Conservation (phyloP, 2,329 filamentous ascomycete species). For the Cercospora sp. region DNA sequence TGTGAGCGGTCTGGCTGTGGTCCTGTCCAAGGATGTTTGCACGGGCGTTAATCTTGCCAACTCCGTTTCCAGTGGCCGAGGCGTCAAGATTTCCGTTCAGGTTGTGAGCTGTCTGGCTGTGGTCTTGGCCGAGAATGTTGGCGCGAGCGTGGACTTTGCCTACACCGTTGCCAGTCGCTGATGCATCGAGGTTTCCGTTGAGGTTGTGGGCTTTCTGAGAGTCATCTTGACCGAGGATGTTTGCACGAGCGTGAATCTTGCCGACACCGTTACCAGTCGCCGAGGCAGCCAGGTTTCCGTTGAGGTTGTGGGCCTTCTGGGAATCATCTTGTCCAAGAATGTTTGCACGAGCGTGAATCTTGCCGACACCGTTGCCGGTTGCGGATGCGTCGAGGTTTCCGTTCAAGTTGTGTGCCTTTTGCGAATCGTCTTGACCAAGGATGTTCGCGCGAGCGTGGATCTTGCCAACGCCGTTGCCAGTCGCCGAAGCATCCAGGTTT, state of each 20-base stretch:
- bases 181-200: neutral
- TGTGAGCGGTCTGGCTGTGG: neutral
- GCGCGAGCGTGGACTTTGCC: neutral
- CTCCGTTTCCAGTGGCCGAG: neutral
- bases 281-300: neutral
- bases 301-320: neutral
- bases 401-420: neutral
- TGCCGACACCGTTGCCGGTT: neutral
- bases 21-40: neutral
- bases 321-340: neutral
- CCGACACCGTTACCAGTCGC: neutral
- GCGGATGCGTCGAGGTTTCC: neutral
- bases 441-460: neutral
- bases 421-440: neutral
- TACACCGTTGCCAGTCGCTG: neutral
- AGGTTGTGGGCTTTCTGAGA: neutral
- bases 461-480: neutral
- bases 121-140: neutral
- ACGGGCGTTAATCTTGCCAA: neutral
- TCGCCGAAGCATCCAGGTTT: neutral
- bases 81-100: neutral
- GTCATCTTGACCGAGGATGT: neutral
- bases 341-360: neutral
- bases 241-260: neutral
- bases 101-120: neutral